Base-by-base conservation (phyloP, 2,329 filamentous ascomycete species). In the Bipolaris gigantea region DNA sequence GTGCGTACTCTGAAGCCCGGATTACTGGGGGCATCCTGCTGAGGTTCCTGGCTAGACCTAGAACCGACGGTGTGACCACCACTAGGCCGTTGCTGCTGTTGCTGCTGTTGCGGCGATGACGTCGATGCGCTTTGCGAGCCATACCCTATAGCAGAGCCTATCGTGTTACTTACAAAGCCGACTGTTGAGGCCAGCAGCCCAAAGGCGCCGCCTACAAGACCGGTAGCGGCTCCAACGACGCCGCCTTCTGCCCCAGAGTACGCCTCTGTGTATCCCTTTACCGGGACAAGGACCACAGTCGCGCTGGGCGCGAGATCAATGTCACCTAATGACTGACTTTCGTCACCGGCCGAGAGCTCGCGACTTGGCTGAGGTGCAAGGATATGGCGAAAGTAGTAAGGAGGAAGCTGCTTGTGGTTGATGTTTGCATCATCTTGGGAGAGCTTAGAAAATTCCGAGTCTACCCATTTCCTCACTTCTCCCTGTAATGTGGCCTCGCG, bases 341-440 rank as follows among this genome's bases (percentile, higher is more conserved):
- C 93, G 59, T 97, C 92, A 0, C 83, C 81, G 4, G 87, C 83
- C 32, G 88, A 87, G 53, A 97, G 86, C 9, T 83, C 85, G 59
- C 84, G 85, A 70, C 88, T 94, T 1, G 91, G 90, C 18, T 85
- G 77, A 0, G 92, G 92, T 0, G 89, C 87, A 2, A 95, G 80
- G 33, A 97, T 86, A 43, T 95, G 85, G 68, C 92, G 91, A 76
- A 97, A 92, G 11, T 83, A 88, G 73, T 92, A 97, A 0, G 91
- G 89, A 11, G 80, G 67, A 10, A 69, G 61, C 25, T 63, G 45
- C 13, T 56, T 59, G 36, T 67, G 60, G 8, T 62, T 57, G 40
- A 62, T 60, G 11, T 64, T 61, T 23, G 61, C 55, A 19, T 67
- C 64, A 27, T 62, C 57, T 30, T 65, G 57, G 9, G 63, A 54